Conservation (phyloP, 2,329 filamentous ascomycete species). For the Colletotrichum karsti region DNA sequence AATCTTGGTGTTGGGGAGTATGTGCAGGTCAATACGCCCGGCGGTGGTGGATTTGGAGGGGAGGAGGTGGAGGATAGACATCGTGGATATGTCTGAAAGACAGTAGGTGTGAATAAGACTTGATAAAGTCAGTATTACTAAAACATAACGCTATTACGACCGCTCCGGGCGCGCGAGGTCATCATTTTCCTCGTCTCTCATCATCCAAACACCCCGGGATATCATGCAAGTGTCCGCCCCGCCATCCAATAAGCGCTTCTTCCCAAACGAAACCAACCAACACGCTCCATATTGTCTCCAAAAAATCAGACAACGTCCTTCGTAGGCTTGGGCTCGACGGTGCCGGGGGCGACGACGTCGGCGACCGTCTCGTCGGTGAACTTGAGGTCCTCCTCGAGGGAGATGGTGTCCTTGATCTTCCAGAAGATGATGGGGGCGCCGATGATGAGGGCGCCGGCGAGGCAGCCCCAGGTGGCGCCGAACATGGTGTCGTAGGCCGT, state of each 20-base stretch:
- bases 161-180: neutral
- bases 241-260: neutral
- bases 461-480: constrained; percentile 75
- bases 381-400: constrained; percentile 81
- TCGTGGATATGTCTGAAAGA: constrained; percentile 5
- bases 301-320: constrained; percentile 8
- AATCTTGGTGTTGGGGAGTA: constrained; percentile 41
- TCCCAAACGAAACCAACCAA: neutral
- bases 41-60: constrained; percentile 40
- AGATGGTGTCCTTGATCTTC: constrained; percentile 84
- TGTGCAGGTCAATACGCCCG: constrained; percentile 45
- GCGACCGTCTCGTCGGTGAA: constrained; percentile 85
- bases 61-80: constrained; percentile 17
- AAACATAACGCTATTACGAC: neutral
- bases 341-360: constrained; percentile 64
- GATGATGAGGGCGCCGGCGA: constrained; percentile 77
- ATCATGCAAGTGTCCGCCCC: constrained; percentile 7
- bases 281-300: neutral
- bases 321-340: constrained; percentile 1
- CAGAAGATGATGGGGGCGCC: constrained; percentile 82
- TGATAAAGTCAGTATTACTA: constrained; percentile 5
- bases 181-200: constrained; percentile 13
- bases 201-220: neutral
- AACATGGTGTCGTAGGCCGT: constrained; percentile 78
- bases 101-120: neutral